Conservation (phyloP, 371 early-diverging fungal genomes). For the Paramicrosporidium saccamoebae region DNA sequence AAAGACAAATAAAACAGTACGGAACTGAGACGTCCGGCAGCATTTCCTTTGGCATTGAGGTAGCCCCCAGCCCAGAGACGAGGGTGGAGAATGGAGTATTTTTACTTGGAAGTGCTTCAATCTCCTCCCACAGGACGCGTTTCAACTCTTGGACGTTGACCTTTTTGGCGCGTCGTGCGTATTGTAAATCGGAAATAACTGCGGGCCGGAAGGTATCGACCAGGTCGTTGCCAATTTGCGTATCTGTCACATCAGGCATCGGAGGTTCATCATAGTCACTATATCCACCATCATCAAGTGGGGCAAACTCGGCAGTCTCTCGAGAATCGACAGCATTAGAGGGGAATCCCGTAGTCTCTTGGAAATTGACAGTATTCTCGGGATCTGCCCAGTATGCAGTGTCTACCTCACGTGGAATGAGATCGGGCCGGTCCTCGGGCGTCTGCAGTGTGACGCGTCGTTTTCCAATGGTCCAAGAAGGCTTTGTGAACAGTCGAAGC, state of each 20-base stretch:
- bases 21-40: conserved; percentile 79
- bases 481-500: conserved; percentile 39
- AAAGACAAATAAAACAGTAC: conserved; percentile 76
- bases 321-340: conserved; percentile 4
- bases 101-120: conserved; percentile 4
- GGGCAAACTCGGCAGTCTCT: conserved; percentile 1
- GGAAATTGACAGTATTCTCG: conserved; percentile 2
- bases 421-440: not conserved
- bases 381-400: not conserved
- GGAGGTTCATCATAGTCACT: conserved; percentile 4
- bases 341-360: conserved; percentile 1
- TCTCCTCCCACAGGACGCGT: conserved; percentile 62
- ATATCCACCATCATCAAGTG: conserved; percentile 3
- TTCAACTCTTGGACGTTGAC: conserved; percentile 79
- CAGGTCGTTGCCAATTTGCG: not conserved
- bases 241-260: conserved; percentile 1
- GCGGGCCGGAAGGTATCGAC: conserved; percentile 1
- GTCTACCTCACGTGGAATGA: not conserved
- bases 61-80: conserved; percentile 20
- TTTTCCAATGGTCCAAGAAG: conserved; percentile 14
- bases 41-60: no score
- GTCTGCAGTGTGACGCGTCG: not conserved
- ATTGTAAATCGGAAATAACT: conserved; percentile 6
- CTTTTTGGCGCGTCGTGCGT: conserved; percentile 52
- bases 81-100: conserved; percentile 21